Conservation (phyloP, 2,329 filamentous ascomycete species). For the Plectosphaerella cucumerina region DNA sequence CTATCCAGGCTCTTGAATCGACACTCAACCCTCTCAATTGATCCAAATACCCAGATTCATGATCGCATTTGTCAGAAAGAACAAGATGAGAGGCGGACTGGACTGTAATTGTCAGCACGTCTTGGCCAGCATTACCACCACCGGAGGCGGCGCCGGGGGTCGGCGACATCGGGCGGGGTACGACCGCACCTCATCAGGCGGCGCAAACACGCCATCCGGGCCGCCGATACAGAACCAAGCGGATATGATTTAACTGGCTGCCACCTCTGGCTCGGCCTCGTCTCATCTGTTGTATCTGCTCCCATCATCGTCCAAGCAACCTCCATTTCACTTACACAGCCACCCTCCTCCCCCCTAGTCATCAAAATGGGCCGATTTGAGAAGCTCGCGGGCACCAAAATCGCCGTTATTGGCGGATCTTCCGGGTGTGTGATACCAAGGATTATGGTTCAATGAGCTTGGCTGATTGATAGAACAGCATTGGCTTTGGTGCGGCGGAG, state of each 20-base stretch:
- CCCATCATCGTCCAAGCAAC: background rate
- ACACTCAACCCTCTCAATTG: too few species aligned
- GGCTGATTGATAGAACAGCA: constrained; percentile 15
- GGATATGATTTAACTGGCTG: background rate
- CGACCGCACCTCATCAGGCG: background rate
- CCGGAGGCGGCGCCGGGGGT: too few species aligned
- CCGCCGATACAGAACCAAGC: background rate
- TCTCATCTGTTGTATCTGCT: background rate
- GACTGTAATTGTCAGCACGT: too few species aligned
- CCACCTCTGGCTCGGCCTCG: background rate
- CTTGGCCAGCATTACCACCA: too few species aligned
- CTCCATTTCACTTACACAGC: too few species aligned
- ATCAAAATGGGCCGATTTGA: constrained; percentile 12
- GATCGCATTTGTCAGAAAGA: too few species aligned
- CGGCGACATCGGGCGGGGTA: background rate
- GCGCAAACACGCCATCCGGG: background rate
- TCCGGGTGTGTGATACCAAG: constrained; percentile 21
- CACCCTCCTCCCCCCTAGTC: too few species aligned
- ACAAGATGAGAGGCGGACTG: too few species aligned
- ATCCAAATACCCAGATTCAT: too few species aligned
- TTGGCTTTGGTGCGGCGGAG: constrained; percentile 32
- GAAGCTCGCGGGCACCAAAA: constrained; percentile 27
- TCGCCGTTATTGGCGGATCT: constrained; percentile 30
- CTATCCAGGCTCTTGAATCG: too few species aligned
- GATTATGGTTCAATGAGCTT: too few species aligned